These are phyloP conservation scores for Pseudogymnoascus sp. DNA, from an alignment of 2,329 filamentous ascomycete genomes.

Conservation along the genomic window DNA sequence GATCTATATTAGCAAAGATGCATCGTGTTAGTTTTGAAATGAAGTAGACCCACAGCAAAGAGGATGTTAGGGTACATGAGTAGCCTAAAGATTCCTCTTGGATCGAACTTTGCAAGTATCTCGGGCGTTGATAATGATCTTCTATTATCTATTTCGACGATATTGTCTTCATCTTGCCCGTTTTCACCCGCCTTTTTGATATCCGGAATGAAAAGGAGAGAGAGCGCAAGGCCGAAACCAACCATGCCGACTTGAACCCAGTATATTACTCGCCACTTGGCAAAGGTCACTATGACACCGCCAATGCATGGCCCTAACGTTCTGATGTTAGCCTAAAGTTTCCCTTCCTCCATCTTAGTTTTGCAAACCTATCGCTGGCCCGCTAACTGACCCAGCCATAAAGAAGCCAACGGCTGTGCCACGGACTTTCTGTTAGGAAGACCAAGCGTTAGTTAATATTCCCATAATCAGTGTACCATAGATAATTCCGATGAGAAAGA, in stretches of 20 bases:
- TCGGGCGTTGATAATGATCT: not conserved
- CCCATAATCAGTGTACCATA: not conserved
- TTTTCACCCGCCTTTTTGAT: not conserved
- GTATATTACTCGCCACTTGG: constrained; percentile 28
- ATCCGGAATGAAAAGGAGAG: constrained; percentile 25
- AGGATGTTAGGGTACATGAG: constrained; percentile 24
- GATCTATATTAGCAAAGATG: not conserved
- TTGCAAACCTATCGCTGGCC: constrained; percentile 31
- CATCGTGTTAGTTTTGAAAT: not conserved
- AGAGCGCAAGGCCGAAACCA: constrained; percentile 24
- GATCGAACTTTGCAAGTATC: constrained; percentile 20
- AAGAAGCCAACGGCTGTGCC: constrained; percentile 40
- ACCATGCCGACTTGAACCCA: constrained; percentile 31
- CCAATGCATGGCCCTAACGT: constrained; percentile 26
- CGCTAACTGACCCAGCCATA: constrained; percentile 36
- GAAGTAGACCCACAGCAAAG: constrained; percentile 19
- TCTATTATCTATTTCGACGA: not conserved
- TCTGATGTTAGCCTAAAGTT: not conserved
- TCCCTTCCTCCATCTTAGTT: constrained; percentile 13
- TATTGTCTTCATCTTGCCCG: not conserved
- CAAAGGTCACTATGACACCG: constrained; percentile 29
- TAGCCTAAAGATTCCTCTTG: constrained; percentile 20
- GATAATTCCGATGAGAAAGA: not conserved
- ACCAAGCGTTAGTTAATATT: not conserved
- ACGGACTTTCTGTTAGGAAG: constrained; percentile 28